Base-by-base conservation (phyloP, 148 eudicot genomes). In the Silene uniflora region DNA sequence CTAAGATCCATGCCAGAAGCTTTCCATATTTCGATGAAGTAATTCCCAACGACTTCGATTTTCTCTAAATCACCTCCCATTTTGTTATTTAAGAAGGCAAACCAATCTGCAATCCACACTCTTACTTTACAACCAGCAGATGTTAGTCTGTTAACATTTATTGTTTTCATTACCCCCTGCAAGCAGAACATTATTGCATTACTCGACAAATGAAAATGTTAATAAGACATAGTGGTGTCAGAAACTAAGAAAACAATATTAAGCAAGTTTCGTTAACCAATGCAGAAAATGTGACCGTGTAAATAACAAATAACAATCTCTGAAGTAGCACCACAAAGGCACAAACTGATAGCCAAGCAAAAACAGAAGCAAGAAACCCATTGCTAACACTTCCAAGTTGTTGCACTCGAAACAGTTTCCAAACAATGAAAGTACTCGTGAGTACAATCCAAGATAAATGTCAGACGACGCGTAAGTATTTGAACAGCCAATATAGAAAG, bases 101-200 rank as follows among this genome's bases (percentile, higher is more conserved):
- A 95, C 96, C 92, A 92, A 81, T 95, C 98, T 60, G 91, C 98
- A 83, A 95, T 89, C 97, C 97, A 95, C 18, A 95, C 89, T 68
- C 84, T 95, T 49, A 95, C 98, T 81, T 81, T 89, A 88, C 98
- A 95, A 32, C 96, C 97, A 56, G 93, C 90, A 72, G 92, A 86
- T 42, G 86, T 89, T 73, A 95, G 85, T 75, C 88, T 92, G 88
- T 91, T 94, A 75, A 94, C 97, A 80, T 81, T 94, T 62, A 94
- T 90, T 56, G 91, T 81, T 83, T 94, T 94, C 92, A 94, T 85
- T 71, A 89, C 96, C 16, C 98, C 98, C 98, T 94, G 87, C 47
- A 54, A 75, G 75, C 23, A 60, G 21, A 80, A 25, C 16, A 78
- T 52, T 27, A 61, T 10, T 59, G 17, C 17, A 21, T 11, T 21